Conservation (phyloP, 768 basidiomycete species). For the Ramaria rubella region DNA sequence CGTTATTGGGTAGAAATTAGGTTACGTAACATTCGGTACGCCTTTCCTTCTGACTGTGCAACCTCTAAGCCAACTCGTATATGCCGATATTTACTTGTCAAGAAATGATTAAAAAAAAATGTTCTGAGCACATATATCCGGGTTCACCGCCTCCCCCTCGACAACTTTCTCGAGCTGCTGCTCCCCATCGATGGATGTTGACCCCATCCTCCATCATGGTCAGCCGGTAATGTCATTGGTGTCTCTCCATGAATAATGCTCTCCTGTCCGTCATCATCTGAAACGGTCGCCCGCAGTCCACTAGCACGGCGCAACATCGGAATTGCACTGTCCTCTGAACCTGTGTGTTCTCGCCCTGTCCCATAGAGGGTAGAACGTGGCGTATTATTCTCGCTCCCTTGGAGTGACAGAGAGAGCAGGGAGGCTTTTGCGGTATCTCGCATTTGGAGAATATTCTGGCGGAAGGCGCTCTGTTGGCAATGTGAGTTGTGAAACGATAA, state of each 20-base stretch:
- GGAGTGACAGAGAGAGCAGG: slow-evolving; percentile 44
- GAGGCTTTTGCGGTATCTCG: slow-evolving; percentile 66
- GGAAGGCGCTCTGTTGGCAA: slow-evolving; percentile 57
- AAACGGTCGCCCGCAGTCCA: slow-evolving; percentile 46
- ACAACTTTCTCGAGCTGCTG: background rate
- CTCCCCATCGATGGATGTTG: background rate
- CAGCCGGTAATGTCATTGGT: slow-evolving; percentile 2
- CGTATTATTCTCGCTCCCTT: slow-evolving; percentile 27
- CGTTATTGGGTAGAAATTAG: background rate
- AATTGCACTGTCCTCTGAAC: slow-evolving; percentile 48
- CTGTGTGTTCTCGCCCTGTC: slow-evolving; percentile 29
- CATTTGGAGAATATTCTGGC: slow-evolving; percentile 76
- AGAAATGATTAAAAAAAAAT: slow-evolving; percentile 4
- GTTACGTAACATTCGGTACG: background rate
- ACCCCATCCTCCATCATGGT: slow-evolving; percentile 5
- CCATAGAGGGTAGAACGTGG: slow-evolving; percentile 45
- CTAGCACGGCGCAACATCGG: slow-evolving; percentile 50
- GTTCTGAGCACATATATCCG: background rate
- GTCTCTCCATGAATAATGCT: slow-evolving; percentile 23
- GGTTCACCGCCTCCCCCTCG: background rate
- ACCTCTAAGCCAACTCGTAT: background rate
- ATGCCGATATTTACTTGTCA: no score
- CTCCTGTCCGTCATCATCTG: slow-evolving; percentile 34
- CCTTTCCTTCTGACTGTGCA: background rate
- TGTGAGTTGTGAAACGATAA: background rate